Base-by-base conservation (phyloP, 2,329 filamentous ascomycete genomes). In the Alternaria infectoria region DNA sequence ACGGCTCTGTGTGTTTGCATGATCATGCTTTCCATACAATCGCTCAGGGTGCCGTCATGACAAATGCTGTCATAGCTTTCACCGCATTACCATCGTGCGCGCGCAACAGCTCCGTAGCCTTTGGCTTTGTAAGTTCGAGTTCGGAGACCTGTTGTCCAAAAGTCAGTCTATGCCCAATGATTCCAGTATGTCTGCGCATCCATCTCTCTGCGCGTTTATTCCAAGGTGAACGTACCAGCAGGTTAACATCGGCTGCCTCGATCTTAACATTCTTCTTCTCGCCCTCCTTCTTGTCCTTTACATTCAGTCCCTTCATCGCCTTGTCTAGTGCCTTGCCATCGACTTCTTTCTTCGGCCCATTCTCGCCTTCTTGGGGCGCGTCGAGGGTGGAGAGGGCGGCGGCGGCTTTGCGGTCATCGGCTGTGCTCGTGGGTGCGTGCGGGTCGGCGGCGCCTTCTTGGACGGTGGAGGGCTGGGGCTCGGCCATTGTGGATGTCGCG, bases 331-430 rank as follows among this genome's bases (percentile, higher is more conserved):
- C 91, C 64, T 90, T 90, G 56, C 87, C 83, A 77, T 93, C 91
- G 69, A 91, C 87, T 66, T 89, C 83, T 66, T 87, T 86, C 73
- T 86, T 85, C 50, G 82, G 80, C 3, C 80, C 74, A 17, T 79
- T 74, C 28, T 86, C 84, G 51, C 85, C 84, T 59, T 83, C 82
- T 63, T 83, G 82, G 61, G 82, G 83, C 40, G 80, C 77, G 76
- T 93, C 91, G 69, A 94, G 88, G 65, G 86, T 87, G 51, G 90
- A 90, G 63, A 93, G 87, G 28, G 91, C 91, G 7, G 89, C 89
- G 44, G 90, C 90, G 49, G 91, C 90, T 80, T 93, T 93, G 80
- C 90, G 89, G 81, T 93, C 91, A 80, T 93, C 91, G 74, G 91
- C 90, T 80, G 89, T 91, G 43, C 79, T 75, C 6, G 82, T 81